Conservation (phyloP, 495 filamentous ascomycete genomes). For the Endocarpon pusillum region DNA sequence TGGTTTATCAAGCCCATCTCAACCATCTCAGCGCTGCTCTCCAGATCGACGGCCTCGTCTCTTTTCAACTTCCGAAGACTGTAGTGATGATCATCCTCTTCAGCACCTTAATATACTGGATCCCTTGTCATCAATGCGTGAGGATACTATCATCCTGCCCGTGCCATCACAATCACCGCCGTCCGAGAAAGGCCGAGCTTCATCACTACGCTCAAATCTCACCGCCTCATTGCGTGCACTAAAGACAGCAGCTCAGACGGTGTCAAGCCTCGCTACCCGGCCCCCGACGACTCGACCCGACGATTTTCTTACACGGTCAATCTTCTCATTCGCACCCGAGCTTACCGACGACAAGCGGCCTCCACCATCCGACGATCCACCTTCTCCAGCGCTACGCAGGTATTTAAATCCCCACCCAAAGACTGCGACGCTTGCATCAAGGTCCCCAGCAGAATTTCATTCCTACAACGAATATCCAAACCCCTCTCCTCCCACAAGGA, state of each 20-base stretch:
- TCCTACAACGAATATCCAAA: constrained; percentile 30
- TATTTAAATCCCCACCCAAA: constrained; percentile 76
- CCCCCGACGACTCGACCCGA: constrained; percentile 63
- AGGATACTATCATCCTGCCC: background rate
- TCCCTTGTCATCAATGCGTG: constrained; percentile 5
- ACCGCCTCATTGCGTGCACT: constrained; percentile 81
- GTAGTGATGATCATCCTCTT: constrained; percentile 38
- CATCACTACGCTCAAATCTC: constrained; percentile 86
- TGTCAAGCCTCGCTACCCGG: constrained; percentile 53
- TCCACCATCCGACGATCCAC: constrained; percentile 52
- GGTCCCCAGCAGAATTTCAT: constrained; percentile 47
- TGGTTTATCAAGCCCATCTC: constrained; percentile 20
- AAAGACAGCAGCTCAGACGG: constrained; percentile 66
- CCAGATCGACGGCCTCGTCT: constrained; percentile 24
- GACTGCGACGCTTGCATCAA: constrained; percentile 2
- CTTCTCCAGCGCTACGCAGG: constrained; percentile 71
- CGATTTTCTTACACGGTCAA: constrained; percentile 75
- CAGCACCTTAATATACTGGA: constrained; percentile 12
- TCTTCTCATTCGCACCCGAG: constrained; percentile 60
- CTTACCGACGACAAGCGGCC: constrained; percentile 84
- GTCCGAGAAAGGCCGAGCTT: constrained; percentile 20
- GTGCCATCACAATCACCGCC: constrained; percentile 20
- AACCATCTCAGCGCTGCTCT: constrained; percentile 20
- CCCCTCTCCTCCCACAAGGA: constrained; percentile 12
- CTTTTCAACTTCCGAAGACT: constrained; percentile 33